These are phyloP conservation scores for Cladobotryum protrusum DNA, from an alignment of 2,329 filamentous ascomycete species.

Conservation along the genomic window DNA sequence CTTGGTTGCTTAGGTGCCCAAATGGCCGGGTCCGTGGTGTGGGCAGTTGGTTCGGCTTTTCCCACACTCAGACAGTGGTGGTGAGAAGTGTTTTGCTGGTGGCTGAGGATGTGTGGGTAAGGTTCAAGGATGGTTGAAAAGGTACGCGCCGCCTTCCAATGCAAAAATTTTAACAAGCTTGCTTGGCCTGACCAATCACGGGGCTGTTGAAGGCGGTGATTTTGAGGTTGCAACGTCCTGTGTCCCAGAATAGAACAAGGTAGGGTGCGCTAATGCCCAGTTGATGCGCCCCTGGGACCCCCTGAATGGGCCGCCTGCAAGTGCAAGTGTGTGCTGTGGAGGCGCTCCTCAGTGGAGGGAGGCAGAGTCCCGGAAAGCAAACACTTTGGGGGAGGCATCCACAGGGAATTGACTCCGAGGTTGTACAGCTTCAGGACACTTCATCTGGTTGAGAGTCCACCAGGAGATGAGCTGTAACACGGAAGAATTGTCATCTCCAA, in stretches of 20 bases:
- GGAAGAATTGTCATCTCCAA: no score
- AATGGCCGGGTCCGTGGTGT: constrained; percentile 3
- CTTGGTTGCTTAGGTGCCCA: constrained; percentile 7
- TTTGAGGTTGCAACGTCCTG: constrained; percentile 9
- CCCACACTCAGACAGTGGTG: not conserved
- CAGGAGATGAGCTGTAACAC: not conserved
- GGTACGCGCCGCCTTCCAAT: constrained; percentile 9
- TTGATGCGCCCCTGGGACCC: not conserved
- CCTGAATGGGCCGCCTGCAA: not conserved
- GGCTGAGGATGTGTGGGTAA: constrained; percentile 1
- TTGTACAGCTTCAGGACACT: no score
- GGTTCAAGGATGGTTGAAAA: constrained; percentile 8
- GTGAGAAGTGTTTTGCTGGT: constrained; percentile 1
- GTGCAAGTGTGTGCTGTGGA: not conserved
- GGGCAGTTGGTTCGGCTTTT: not conserved
- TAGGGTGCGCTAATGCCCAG: not conserved
- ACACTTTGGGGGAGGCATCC: not conserved
- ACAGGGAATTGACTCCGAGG: no score
- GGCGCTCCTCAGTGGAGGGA: not conserved
- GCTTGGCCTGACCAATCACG: constrained; percentile 6
- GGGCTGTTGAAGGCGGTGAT: constrained; percentile 2
- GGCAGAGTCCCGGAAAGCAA: no score
- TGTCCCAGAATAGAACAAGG: constrained; percentile 9
- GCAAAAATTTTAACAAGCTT: not conserved
- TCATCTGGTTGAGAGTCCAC: no score